Conservation (phyloP, 176 grass and related monocot genomes). For the Rhynchospora pubera region DNA sequence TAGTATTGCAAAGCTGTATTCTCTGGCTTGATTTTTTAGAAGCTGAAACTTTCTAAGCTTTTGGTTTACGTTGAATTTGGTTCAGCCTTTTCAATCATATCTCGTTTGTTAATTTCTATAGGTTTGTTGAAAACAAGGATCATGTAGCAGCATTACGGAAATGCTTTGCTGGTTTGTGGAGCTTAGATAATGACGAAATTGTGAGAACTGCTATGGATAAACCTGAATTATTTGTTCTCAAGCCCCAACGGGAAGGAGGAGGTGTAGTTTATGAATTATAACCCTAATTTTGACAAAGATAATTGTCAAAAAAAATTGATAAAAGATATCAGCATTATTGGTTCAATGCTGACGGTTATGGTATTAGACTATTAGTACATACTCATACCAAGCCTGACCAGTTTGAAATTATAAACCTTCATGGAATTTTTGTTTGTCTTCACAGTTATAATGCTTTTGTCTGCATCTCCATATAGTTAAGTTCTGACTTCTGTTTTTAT, state of each 20-base stretch:
- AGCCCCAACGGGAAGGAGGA: constrained; percentile 92
- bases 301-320: neutral
- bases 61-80: constrained; percentile 18
- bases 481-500: constrained; percentile 15
- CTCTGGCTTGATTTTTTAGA: neutral
- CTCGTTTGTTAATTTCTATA: constrained; percentile 25
- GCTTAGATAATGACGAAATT: constrained; percentile 83
- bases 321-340: neutral
- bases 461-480: neutral
- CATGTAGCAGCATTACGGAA: constrained; percentile 65
- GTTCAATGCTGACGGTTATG: neutral
- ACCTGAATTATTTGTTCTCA: constrained; percentile 76
- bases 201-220: constrained; percentile 65
- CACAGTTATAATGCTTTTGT: neutral
- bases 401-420: neutral
- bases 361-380: neutral
- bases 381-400: neutral
- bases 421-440: neutral
- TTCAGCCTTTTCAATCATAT: constrained; percentile 9
- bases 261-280: constrained; percentile 28
- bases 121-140: constrained; percentile 71
- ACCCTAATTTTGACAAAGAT: neutral
- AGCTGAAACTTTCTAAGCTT: neutral
- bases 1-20: neutral
- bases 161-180: constrained; percentile 94